Base-by-base conservation (phyloP, 2,329 filamentous ascomycete genomes). In the Fusarium ramigenum region DNA sequence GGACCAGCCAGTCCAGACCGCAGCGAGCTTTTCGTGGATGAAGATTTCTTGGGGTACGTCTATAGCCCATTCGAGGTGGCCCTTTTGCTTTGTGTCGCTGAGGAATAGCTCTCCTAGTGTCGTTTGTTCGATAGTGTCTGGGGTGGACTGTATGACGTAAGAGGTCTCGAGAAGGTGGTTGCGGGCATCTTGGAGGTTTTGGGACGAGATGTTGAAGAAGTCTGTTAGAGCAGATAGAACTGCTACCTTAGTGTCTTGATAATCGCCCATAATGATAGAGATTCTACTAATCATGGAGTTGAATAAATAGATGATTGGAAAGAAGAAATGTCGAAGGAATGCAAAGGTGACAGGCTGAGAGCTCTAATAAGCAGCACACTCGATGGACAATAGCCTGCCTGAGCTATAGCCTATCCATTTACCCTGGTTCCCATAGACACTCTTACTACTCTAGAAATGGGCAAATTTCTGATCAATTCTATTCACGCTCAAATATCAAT, bases 91-190 rank as follows among this genome's bases (percentile, higher is more conserved):
- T 15, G 18, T 25, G 37, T 56, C 19, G 8, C 4, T 28, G 14
- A 46, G 16, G 4, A 63, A 49, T 18, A 69, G 10, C 23, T 63
- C 49, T 3, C 42, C 43, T 7, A 69, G 66, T 19, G 66, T 69
- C 21, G 37, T 69, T 21, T 69, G 65, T 15, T 69, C 57, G 28
- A 69, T 15, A 7, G 57, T 42, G 14, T 50, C 7, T 16, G 57
- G 42, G 7, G 49, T 56, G 7, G 57, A 50, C 25, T 69, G 64
- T 12, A 69, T 63, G 49, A 57, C 66, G 57, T 69, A 69, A 21
- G 66, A 69, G 39, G 58, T n/a, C 37, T 69, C 47, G 18, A 68
- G 65, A 14, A 69, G 49, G 32, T 63, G 28, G 25, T 63, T 32
- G 34, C 21, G 21, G 14, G 42, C 57, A 25, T 63, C 28, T n/a